Percentiles rank a stretch among this genome's conserved stretches.
phyloP scores from a whole-genome alignment of 805 yeast genomes.

The Zygotorulaspora danielsina region DNA sequence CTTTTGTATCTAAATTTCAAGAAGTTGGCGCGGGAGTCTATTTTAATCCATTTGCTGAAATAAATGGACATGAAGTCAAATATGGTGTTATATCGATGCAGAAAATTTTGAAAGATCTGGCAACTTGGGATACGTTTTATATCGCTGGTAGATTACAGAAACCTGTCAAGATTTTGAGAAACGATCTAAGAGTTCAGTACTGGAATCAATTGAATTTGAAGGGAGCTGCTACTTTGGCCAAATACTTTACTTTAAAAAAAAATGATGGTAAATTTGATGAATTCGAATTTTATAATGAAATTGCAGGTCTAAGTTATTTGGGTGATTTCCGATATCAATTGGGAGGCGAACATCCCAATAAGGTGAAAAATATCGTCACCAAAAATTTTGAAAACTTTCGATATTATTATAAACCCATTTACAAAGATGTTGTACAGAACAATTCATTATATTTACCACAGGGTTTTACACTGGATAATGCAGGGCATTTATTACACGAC shows the following conservation, averaged over 20 bases:
- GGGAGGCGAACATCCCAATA: slow-evolving; percentile 90
- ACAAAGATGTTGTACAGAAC: slow-evolving; percentile 36
- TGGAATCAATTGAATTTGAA: slow-evolving; percentile 73
- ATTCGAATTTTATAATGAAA: slow-evolving; percentile 64
- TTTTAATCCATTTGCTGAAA: slow-evolving; percentile 81
- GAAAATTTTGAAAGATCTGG: slow-evolving; percentile 59
- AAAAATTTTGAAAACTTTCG: slow-evolving; percentile 71
- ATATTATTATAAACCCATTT: slow-evolving; percentile 63
- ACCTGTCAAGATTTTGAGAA: slow-evolving; percentile 75
- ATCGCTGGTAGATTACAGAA: slow-evolving; percentile 91
- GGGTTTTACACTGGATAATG: slow-evolving; percentile 39
- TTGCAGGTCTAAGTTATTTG: slow-evolving; percentile 75
- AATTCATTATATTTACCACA: slow-evolving; percentile 37
- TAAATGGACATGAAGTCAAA: slow-evolving; percentile 60
- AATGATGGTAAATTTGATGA: slow-evolving; percentile 47
- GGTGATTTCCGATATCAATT: slow-evolving; percentile 86
- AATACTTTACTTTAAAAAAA: slow-evolving; percentile 33
- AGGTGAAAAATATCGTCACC: slow-evolving; percentile 76
- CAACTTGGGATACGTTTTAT: slow-evolving; percentile 82
- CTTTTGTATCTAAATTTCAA: slow-evolving; percentile 54
- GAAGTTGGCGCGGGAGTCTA: slow-evolving; percentile 84
- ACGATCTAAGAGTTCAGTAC: slow-evolving; percentile 57
- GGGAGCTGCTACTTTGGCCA: slow-evolving; percentile 66
- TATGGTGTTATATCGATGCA: slow-evolving; percentile 79
- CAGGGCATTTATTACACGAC: slow-evolving; percentile 38